A percentile compares a stretch with the other conserved stretches of the same genome.
Conservation (phyloP, 2,329 filamentous ascomycete genomes). For the Epichloe coenophiala region DNA sequence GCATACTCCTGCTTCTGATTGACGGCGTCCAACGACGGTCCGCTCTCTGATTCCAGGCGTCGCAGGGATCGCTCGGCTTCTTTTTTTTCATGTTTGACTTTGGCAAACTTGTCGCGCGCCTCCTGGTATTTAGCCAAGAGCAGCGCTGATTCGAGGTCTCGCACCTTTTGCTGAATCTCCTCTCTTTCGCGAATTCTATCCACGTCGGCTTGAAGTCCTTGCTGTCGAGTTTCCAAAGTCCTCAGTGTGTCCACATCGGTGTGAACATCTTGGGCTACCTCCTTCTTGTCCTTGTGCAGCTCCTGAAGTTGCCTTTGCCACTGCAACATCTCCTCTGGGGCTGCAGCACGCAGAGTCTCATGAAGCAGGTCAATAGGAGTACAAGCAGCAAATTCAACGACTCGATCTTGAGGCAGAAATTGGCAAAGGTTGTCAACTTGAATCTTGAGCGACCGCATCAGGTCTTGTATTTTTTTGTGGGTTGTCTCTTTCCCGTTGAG, state of each 20-base stretch:
- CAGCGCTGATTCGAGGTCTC: constrained; percentile 50
- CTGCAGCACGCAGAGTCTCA: constrained; percentile 81
- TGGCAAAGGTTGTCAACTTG: constrained; percentile 98
- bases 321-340: constrained; percentile 62
- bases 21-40: constrained; percentile 57
- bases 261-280: constrained; percentile 42
- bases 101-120: constrained; percentile 31
- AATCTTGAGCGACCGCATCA: constrained; percentile 65
- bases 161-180: constrained; percentile 49
- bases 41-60: constrained; percentile 42
- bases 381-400: constrained; percentile 82
- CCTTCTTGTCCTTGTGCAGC: constrained; percentile 55
- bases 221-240: constrained; percentile 59
- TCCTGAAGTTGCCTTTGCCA: constrained; percentile 66
- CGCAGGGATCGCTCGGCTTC: constrained; percentile 42
- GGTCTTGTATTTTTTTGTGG: constrained; percentile 49
- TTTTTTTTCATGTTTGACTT: constrained; percentile 43
- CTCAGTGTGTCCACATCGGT: constrained; percentile 48
- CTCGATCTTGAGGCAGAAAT: constrained; percentile 90
- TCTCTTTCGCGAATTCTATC: constrained; percentile 68
- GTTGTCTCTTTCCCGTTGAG: constrained; percentile 53
- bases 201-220: constrained; percentile 65
- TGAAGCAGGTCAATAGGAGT: constrained; percentile 68
- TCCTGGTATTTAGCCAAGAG: constrained; percentile 53
- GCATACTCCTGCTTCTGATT: constrained; percentile 58